These are phyloP conservation scores for Fomitiporia mediterranea DNA, from an alignment of 1,284 basidiomycete genomes.

Conservation along the genomic window DNA sequence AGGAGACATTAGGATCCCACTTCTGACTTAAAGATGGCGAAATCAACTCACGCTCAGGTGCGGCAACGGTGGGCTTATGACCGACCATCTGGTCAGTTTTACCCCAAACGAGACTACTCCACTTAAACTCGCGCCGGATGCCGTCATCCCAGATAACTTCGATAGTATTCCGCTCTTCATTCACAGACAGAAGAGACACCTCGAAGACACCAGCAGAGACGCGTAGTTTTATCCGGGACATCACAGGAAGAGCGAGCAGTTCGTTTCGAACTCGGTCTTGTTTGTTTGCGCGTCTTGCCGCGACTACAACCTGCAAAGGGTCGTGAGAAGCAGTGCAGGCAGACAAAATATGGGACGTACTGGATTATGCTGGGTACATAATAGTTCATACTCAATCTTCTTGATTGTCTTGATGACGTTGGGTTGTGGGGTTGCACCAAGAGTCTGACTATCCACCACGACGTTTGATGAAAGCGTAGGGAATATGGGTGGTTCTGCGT, in stretches of 20 bases:
- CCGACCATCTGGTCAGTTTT: slow-evolving; percentile 27
- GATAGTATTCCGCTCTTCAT: slow-evolving; percentile 62
- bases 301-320: slow-evolving; percentile 52
- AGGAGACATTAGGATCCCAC: background rate
- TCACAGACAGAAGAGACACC: slow-evolving; percentile 65
- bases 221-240: slow-evolving; percentile 76
- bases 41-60: background rate
- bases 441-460: background rate
- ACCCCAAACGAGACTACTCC: slow-evolving; percentile 72
- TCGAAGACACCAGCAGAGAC: slow-evolving; percentile 76
- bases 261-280: slow-evolving; percentile 62
- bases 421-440: slow-evolving; percentile 23
- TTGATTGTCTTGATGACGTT: slow-evolving; percentile 58
- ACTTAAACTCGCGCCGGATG: slow-evolving; percentile 69
- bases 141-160: slow-evolving; percentile 79
- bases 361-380: slow-evolving; percentile 82
- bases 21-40: background rate
- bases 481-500: background rate
- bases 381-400: slow-evolving; percentile 66
- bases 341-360: slow-evolving; percentile 44
- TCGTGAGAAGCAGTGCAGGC: slow-evolving; percentile 14
- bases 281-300: slow-evolving; percentile 65
- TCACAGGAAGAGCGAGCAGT: slow-evolving; percentile 60
- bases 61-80: slow-evolving; percentile 18
- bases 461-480: background rate